Conservation (phyloP, 202 grass and related monocot genomes). For the Panicum hallii region DNA sequence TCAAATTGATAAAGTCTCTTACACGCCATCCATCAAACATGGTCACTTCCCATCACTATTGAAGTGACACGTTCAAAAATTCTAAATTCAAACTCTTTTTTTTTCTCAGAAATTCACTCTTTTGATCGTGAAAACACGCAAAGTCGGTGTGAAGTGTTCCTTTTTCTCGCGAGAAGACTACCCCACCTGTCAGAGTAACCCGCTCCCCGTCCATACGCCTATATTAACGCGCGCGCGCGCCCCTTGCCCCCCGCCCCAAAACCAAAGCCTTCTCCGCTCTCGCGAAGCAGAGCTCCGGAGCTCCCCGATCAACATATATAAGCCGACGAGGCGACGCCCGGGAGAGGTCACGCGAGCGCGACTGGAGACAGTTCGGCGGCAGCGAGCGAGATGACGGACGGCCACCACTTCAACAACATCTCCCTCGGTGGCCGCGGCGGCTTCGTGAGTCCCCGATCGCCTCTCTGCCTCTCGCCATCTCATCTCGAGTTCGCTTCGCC, state of each 20-base stretch:
- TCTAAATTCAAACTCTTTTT: too few species aligned
- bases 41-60: too few species aligned
- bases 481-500: background rate
- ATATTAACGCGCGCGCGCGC: slow-evolving; percentile 24
- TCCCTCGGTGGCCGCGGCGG: slow-evolving; percentile 78
- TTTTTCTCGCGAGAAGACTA: too few species aligned
- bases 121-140: background rate
- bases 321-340: background rate
- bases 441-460: slow-evolving; percentile 49
- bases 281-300: slow-evolving; percentile 19
- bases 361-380: slow-evolving; percentile 7
- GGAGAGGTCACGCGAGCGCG: background rate
- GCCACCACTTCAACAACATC: slow-evolving; percentile 70
- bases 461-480: background rate
- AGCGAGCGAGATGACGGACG: slow-evolving; percentile 63
- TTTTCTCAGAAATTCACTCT: background rate
- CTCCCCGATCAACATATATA: background rate
- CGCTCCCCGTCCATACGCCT: background rate
- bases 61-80: too few species aligned
- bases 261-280: background rate
- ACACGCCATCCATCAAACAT: too few species aligned
- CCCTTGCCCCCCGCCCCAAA: background rate
- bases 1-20: too few species aligned
- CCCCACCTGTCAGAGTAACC: too few species aligned
- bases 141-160: too few species aligned